Evolutionary conservation across 306 rosid genomes (phyloP), one percentile per base, ranked within the genome.

Genomic region (Sesbania bispinosa): DNA sequence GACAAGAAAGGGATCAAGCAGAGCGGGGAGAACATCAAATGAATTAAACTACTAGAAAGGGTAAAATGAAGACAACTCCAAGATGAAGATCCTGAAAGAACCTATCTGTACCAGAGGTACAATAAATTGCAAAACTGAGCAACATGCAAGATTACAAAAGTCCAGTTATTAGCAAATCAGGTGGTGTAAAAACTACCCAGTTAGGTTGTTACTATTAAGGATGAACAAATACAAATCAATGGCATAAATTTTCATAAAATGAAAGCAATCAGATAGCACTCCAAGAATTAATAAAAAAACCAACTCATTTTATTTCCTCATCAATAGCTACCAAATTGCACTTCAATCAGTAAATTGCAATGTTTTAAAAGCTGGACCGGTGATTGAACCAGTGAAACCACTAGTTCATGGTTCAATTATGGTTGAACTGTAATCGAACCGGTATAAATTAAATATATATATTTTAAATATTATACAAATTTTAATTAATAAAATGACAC

Each of bases 201-300:
- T 48, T 38, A 66, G 42, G 48, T 27, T 20, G 43, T 5, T 52
- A 9, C 0, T 35, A 36, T 21, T 9, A 66, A 24, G 60, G 53
- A 66, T 16, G 24, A 18, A 47, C 30, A 36, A n/a, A n/a, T 58
- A 18, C 54, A 67, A 30, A 61, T 48, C 45, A 48, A 13, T 18
- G 55, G 39, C 63, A 60, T n/a, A 32, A 54, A 10, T 60, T 58
- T 59, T 59, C 32, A 68, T 59, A 46, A 32, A 58, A 16, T 33
- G 24, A 24, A 35, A 46, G 51, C 32, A 67, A 60, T 52, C 75
- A 33, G 13, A 76, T 46, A 45, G 53, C 69, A 76, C 26, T 32
- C 43, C 16, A 30, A 21, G 42, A 55, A 43, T 43, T 30, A 54
- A 33, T 38, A 36, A 26, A 29, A 33, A 38, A 61, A 41, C 35